Conservation (phyloP, 768 basidiomycete species). For the Lentinula guzmanii region DNA sequence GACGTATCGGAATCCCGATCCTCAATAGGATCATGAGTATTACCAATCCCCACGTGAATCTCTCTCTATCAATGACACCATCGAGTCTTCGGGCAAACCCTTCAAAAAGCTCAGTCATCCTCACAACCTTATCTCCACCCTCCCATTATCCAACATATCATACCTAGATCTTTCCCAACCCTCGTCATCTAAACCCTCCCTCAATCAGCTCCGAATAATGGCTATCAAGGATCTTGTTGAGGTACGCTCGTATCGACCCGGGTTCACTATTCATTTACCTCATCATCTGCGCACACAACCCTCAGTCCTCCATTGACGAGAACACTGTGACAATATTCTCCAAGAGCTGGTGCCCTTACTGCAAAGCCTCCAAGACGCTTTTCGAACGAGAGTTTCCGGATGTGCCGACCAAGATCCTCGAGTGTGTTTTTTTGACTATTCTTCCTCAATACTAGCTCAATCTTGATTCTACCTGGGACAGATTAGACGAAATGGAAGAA, state of each 20-base stretch:
- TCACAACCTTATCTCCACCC: not conserved
- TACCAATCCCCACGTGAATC: not conserved
- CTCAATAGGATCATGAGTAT: not conserved
- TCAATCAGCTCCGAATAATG: not conserved
- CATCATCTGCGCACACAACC: not conserved
- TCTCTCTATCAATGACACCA: too few relatives aligned
- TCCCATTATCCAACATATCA: not conserved
- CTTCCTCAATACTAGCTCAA: not conserved
- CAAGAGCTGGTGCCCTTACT: conserved; percentile 52
- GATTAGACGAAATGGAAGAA: conserved; percentile 56
- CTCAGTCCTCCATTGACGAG: conserved; percentile 37
- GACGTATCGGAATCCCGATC: not conserved
- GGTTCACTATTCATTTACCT: not conserved
- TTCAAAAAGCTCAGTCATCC: not conserved
- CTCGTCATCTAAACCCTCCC: not conserved
- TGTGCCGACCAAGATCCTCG: conserved; percentile 32
- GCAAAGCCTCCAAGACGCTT: conserved; percentile 40
- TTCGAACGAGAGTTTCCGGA: conserved; percentile 33
- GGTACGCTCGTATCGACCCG: not conserved
- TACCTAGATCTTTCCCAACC: not conserved
- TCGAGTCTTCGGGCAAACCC: not conserved
- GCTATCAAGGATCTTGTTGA: conserved; percentile 3
- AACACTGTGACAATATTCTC: conserved; percentile 58
- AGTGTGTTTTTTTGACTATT: conserved; percentile 30
- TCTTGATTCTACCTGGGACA: conserved; percentile 14